Percentiles rank a stretch among this genome's conserved stretches.
phyloP scores from a whole-genome alignment of 108 stramenopile genomes.

The Nitzschia sp. region DNA sequence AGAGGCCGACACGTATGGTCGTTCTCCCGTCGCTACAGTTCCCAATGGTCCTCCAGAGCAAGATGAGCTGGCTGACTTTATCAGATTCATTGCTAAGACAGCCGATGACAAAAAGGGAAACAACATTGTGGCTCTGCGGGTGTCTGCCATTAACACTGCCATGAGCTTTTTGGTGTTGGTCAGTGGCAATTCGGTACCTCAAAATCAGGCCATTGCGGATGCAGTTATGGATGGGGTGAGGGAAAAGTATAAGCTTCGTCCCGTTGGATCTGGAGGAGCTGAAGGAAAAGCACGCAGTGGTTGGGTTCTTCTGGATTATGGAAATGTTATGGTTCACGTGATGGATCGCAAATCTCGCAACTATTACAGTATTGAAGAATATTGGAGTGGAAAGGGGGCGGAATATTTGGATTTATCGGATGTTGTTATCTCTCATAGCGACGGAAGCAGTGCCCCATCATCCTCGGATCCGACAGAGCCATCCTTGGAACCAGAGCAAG shows the following conservation, averaged over 20 bases:
- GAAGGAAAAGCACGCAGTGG: slow-evolving; percentile 88
- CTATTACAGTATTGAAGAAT: slow-evolving; percentile 90
- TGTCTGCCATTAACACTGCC: slow-evolving; percentile 64
- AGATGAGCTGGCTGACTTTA: slow-evolving; percentile 35
- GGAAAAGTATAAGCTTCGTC: slow-evolving; percentile 46
- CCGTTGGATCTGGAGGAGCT: slow-evolving; percentile 71
- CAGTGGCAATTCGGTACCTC: slow-evolving; percentile 84
- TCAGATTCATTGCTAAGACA: slow-evolving; percentile 56
- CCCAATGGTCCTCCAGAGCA: slow-evolving; percentile 20
- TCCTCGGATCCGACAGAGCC: too few species aligned
- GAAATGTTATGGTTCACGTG: slow-evolving; percentile 87
- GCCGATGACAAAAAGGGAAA: slow-evolving; percentile 89
- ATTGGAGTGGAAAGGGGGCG: slow-evolving; percentile 73
- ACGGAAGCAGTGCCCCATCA: background rate
- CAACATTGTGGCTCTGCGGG: slow-evolving; percentile 82
- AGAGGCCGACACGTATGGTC: too few species aligned
- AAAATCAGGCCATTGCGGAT: slow-evolving; percentile 91
- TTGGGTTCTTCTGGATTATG: slow-evolving; percentile 93
- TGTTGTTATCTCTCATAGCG: slow-evolving; percentile 41
- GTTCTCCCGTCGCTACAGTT: too few species aligned
- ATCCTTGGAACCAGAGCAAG: slow-evolving; percentile 39
- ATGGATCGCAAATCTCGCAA: slow-evolving; percentile 88
- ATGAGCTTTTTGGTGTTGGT: slow-evolving; percentile 78
- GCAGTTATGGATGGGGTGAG: slow-evolving; percentile 75
- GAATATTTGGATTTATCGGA: slow-evolving; percentile 65